Percentiles rank a stretch among this genome's conserved stretches.
phyloP scores from a whole-genome alignment of 208 protist species.

The Crithidia thermophila region DNA sequence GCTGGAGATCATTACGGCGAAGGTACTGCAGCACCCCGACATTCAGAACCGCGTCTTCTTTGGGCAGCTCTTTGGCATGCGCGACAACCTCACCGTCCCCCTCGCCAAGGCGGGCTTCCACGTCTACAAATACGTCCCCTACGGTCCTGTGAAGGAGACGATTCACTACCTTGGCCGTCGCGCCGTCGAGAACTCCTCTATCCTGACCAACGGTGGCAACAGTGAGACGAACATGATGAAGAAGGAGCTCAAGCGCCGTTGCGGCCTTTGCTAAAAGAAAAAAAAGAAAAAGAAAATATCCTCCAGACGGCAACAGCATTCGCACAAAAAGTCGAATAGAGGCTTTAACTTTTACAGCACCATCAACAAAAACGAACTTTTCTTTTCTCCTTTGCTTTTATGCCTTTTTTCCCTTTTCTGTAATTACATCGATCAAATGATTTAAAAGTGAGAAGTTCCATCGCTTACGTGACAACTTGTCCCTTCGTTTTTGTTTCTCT shows the following conservation, averaged over 20 bases:
- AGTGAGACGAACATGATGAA: conserved; percentile 78
- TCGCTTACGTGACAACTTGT: conserved; percentile 9
- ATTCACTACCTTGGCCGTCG: conserved; percentile 96
- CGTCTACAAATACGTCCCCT: conserved; percentile 96
- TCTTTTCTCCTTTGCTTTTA: conserved; percentile 5
- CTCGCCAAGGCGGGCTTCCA: conserved; percentile 87
- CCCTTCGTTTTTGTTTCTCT: not conserved
- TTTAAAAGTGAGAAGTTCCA: not conserved
- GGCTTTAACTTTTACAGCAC: too few relatives aligned
- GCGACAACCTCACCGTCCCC: conserved; percentile 95
- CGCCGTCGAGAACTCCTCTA: conserved; percentile 94
- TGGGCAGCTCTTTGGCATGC: conserved; percentile 97
- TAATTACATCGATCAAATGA: conserved; percentile 5
- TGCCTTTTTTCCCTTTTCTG: not conserved
- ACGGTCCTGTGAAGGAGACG: conserved; percentile 95
- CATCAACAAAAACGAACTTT: too few relatives aligned
- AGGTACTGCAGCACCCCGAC: conserved; percentile 56
- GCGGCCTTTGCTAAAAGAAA: conserved; percentile 22
- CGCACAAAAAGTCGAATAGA: too few relatives aligned
- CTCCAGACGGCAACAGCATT: too few relatives aligned
- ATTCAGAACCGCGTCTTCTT: conserved; percentile 72
- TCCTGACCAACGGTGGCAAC: conserved; percentile 55
- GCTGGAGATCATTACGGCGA: conserved; percentile 66
- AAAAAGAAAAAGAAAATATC: not conserved
- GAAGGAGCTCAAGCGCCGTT: conserved; percentile 73